Evolutionary conservation across 2,329 filamentous ascomycete genomes (phyloP), one percentile per base, ranked within the genome.

Genomic region (Dothidotthia symphoricarpi): DNA sequence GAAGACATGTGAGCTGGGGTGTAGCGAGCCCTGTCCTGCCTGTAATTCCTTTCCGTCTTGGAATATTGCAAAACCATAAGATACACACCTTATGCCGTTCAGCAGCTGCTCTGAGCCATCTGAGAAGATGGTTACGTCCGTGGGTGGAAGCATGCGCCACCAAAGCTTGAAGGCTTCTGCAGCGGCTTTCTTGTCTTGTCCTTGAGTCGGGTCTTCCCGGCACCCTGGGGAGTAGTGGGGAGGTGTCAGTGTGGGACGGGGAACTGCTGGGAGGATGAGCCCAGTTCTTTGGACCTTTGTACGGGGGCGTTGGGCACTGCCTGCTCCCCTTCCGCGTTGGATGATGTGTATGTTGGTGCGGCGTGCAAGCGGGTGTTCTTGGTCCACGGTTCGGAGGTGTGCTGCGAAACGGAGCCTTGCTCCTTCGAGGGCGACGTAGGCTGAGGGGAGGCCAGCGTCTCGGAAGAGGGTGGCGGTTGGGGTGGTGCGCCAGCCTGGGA

Each of bases 101-200:
- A 16, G 31, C 15, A 14, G 15, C 24, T 42, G 34, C 30, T 42
- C 34, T 27, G 39, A 42, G 12, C 34, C 31, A 17, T 42, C 39
- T 14, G 34, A 42, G 39, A 42, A 42, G 34, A 42, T 38, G n/a
- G 39, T 28, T 1, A 42, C 22, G 22, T 42, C 39, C 4, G 16
- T 11, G 13, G 13, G 11, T 11, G 29, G 16, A 16, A 25, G 28
- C 9, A 22, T 15, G 12, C 9, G 7, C 28, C 34, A 37, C 36
- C 27, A 39, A 17, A 5, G 15, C 13, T 19, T 39, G 31, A 32
- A 29, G 19, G 19, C 19, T 22, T 31, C 24, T 24, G 36, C 31
- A 5, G 27, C 27, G 15, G 31, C 24, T 16, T 27, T 26, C 26
- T 39, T 32, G 17, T 19, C 22, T 27, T n/a, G 10, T 3, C 28